Base-by-base conservation (phyloP, 163 green algal species). In the Scenedesmus sp. region DNA sequence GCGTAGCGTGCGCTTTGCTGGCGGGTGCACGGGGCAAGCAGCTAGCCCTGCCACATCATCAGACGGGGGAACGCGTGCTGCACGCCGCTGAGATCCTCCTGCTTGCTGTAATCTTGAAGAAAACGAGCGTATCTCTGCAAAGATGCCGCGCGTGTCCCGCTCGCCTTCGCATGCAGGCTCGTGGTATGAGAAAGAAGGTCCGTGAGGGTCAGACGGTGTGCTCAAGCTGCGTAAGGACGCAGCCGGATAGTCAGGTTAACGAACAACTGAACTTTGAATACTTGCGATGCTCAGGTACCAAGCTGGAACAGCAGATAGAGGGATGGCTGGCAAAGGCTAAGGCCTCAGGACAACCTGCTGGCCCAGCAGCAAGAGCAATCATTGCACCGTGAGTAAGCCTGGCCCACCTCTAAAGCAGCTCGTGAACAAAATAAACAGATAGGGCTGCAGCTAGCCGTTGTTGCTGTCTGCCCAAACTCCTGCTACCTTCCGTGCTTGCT, bases 151-250 rank as follows among this genome's bases (percentile, higher is more conserved):
- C 23, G 26, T 73, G 52, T 55, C 64, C n/a, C 87, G 95, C 55
- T 20, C 83, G 4, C 91, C 95, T 12, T 93, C 91, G 3, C 96
- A 98, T 74, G 95, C 95, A 1, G 96, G 96, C 10, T 96, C 92
- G 2, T 98, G 96, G 96, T 98, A 98, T 81, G 91, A 94, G 2
- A 85, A 16, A 34, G 84, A 95, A 66, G 94, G 96, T 97, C 54
- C 55, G 92, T 88, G 12, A 52, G 4, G 57, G 15, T 60, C 73
- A 66, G 57, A 15, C n/a, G 66, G n/a, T 15, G 34, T 76, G 16
- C 52, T 67, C 54, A 55, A 46, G 34, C 8, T 59, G 76, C 76
- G n/a, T 9, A n/a, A 10, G 26, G 55, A 13, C 74, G 26, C 76
- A 70, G 59, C 60, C 88, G 7, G 5, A 2, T 66, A 67, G 26